A percentile compares a stretch with the other conserved stretches of the same genome.
Evolutionary conservation across 1,284 basidiomycete species (phyloP).

Genomic region (Takashimella tepidaria): DNA sequence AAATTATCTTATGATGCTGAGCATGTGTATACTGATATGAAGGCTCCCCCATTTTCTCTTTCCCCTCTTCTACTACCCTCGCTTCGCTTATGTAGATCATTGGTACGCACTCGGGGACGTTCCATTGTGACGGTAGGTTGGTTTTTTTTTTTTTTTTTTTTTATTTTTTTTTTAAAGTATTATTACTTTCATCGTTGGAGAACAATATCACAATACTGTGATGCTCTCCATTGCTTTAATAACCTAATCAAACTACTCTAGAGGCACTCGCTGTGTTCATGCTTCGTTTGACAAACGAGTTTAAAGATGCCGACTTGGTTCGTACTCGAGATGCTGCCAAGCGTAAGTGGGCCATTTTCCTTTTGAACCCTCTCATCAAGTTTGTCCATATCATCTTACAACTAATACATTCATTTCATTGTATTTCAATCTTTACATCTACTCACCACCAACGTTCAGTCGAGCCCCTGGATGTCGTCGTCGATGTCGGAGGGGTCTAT

Average conservation of each 20-base stretch:
- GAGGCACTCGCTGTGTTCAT: slow-evolving; percentile 57
- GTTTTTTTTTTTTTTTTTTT: too few species aligned
- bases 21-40: too few species aligned
- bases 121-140: slow-evolving; percentile 84
- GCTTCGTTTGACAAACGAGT: slow-evolving; percentile 70
- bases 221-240: too few species aligned
- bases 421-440: background rate
- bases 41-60: too few species aligned
- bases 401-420: background rate
- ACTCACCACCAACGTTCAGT: slow-evolving; percentile 45
- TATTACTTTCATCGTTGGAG: too few species aligned
- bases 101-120: slow-evolving; percentile 91
- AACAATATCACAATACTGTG: too few species aligned
- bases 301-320: slow-evolving; percentile 69
- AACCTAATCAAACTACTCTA: slow-evolving; percentile 4
- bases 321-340: slow-evolving; percentile 74
- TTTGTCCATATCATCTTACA: background rate
- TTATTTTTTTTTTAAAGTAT: too few species aligned
- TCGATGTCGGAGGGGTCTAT: slow-evolving; percentile 94
- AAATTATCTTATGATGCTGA: background rate
- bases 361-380: background rate
- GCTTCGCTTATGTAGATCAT: too few species aligned
- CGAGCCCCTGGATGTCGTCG: slow-evolving; percentile 86
- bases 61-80: too few species aligned
- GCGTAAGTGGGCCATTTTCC: slow-evolving; percentile 38